Conservation (phyloP, 2,329 filamentous ascomycete genomes). For the Onygenales sp. region DNA sequence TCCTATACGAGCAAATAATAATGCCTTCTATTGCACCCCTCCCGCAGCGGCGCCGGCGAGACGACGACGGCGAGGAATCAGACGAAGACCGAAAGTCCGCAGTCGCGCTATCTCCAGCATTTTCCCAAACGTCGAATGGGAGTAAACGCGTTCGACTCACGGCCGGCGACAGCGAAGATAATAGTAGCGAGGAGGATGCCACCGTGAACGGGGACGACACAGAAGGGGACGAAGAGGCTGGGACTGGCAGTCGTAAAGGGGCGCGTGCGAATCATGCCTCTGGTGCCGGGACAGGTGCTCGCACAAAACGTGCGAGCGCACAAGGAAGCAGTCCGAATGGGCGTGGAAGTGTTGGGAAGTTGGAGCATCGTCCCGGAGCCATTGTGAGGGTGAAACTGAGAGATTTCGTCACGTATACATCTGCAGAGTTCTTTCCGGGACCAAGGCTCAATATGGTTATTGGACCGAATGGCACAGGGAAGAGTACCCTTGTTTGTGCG, state of each 20-base stretch:
- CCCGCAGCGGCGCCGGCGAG: conserved; percentile 19
- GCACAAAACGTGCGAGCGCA: neutral
- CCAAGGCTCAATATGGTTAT: conserved; percentile 98
- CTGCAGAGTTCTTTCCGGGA: conserved; percentile 81
- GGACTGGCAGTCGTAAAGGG: neutral
- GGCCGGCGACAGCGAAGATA: conserved; percentile 2
- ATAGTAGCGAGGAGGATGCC: neutral
- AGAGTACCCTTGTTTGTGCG: conserved; percentile 93
- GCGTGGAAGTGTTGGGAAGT: neutral
- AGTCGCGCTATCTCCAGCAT: conserved; percentile 11
- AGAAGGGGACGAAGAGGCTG: neutral
- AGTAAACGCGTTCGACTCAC: conserved; percentile 24
- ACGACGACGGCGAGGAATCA: conserved; percentile 17
- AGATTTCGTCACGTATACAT: conserved; percentile 92
- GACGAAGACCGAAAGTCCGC: neutral
- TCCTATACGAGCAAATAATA: neutral
- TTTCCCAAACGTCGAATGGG: conserved; percentile 18
- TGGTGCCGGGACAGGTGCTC: neutral
- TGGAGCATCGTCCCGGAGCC: conserved; percentile 57
- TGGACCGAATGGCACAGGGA: conserved; percentile 95
- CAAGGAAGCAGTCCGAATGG: neutral
- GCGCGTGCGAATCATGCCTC: neutral
- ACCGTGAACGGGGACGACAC: neutral
- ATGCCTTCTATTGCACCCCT: conserved; percentile 21
- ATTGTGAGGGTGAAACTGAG: conserved; percentile 78